A percentile compares a stretch with the other conserved stretches of the same genome.
phyloP scores from a whole-genome alignment of 768 basidiomycete species.

The Termitomyces sp. region DNA sequence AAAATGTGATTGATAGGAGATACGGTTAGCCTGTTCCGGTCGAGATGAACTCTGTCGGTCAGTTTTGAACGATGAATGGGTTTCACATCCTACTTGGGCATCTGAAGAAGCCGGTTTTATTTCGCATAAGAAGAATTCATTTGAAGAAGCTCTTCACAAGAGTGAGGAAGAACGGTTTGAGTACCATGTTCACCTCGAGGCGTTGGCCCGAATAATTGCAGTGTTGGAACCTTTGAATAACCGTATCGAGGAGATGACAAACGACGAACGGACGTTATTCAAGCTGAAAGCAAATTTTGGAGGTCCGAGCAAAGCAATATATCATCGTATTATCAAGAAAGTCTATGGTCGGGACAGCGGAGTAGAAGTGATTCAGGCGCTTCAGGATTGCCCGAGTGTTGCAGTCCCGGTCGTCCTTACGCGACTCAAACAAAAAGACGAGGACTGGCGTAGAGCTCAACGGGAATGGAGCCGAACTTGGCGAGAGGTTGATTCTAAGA shows the following conservation, averaged over 20 bases:
- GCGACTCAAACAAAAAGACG: constrained; percentile 89
- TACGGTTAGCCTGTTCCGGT: constrained; percentile 85
- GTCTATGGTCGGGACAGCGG: constrained; percentile 84
- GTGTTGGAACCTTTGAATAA: constrained; percentile 82
- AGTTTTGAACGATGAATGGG: constrained; percentile 96
- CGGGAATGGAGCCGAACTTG: constrained; percentile 96
- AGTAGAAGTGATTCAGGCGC: constrained; percentile 70
- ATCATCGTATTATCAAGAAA: constrained; percentile 90
- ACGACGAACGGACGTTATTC: constrained; percentile 79
- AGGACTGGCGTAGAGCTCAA: constrained; percentile 93
- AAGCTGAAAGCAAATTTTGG: constrained; percentile 84
- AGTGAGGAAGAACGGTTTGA: constrained; percentile 98
- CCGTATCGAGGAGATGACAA: constrained; percentile 83
- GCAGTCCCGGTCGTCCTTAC: constrained; percentile 88
- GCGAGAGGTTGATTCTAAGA: constrained; percentile 94
- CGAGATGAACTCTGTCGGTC: constrained; percentile 93
- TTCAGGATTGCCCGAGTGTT: constrained; percentile 89
- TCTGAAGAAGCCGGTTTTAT: constrained; percentile 94
- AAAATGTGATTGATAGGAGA: constrained; percentile 54
- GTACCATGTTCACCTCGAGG: constrained; percentile 93
- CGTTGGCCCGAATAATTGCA: constrained; percentile 83
- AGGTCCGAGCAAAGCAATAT: constrained; percentile 81
- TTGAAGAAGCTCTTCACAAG: constrained; percentile 93
- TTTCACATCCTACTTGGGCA: constrained; percentile 97
- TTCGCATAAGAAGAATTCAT: constrained; percentile 93